Conservation (phyloP, 306 rosid species). For the Urtica urens region DNA sequence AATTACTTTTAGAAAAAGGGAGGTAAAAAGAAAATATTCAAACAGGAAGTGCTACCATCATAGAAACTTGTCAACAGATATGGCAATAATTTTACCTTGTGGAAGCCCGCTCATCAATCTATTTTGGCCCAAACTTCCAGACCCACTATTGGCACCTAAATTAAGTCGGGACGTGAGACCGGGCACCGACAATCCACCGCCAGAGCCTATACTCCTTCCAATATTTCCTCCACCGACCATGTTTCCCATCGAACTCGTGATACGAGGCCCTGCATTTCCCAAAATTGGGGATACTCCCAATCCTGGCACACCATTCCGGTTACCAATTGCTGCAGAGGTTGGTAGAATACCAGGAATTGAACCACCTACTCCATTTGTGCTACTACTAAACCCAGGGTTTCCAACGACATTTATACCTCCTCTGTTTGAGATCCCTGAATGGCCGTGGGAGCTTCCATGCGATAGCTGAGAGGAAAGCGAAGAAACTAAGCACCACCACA, state of each 20-base stretch:
- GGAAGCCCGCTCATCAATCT: slow-evolving; percentile 84
- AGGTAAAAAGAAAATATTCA: too few species aligned
- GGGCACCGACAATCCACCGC: slow-evolving; percentile 83
- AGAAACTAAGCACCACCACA: not conserved
- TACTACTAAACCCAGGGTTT: slow-evolving; percentile 90
- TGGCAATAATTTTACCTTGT: too few species aligned
- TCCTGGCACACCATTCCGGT: slow-evolving; percentile 90
- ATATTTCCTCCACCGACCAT: slow-evolving; percentile 68
- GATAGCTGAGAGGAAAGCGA: slow-evolving; percentile 48
- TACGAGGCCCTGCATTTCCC: slow-evolving; percentile 80
- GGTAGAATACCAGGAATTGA: slow-evolving; percentile 97
- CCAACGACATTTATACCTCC: slow-evolving; percentile 97
- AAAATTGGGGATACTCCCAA: slow-evolving; percentile 90
- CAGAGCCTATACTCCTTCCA: slow-evolving; percentile 52
- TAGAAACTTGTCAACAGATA: too few species aligned
- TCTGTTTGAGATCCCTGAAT: slow-evolving; percentile 81
- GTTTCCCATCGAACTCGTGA: slow-evolving; percentile 88
- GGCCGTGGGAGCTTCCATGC: slow-evolving; percentile 78
- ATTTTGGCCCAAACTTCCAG: slow-evolving; percentile 82
- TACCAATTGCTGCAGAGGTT: slow-evolving; percentile 90
- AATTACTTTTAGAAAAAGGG: too few species aligned
- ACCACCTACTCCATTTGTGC: slow-evolving; percentile 94
- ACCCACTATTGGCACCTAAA: slow-evolving; percentile 67
- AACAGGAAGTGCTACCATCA: too few species aligned
- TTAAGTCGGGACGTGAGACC: slow-evolving; percentile 82